Conservation (phyloP, 805 yeast genomes). For the Cyberlindnera euphorbiae region DNA sequence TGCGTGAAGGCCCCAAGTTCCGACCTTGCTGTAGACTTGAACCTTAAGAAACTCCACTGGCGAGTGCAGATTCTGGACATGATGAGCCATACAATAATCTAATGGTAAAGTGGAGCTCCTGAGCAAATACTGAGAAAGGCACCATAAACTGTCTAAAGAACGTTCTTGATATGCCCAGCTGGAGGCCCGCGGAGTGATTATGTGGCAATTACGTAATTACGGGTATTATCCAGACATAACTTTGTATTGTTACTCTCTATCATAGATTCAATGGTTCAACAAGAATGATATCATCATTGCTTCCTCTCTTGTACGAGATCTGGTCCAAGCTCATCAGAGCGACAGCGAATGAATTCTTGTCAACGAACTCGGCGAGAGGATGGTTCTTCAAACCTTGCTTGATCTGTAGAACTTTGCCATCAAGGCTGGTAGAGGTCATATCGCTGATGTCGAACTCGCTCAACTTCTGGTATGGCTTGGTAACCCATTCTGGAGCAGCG, state of each 20-base stretch:
- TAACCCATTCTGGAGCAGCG: conserved; percentile 18
- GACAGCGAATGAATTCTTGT: conserved; percentile 8
- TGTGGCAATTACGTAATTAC: background rate
- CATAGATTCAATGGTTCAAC: conserved; percentile 17
- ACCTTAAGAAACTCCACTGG: too few species aligned
- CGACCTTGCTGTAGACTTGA: background rate
- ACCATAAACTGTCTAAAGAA: too few species aligned
- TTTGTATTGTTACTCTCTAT: background rate
- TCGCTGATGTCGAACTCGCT: background rate
- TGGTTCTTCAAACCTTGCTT: conserved; percentile 4
- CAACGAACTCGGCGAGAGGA: conserved; percentile 6
- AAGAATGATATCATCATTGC: conserved; percentile 15
- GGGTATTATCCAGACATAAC: background rate
- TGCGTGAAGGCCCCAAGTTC: conserved; percentile 20
- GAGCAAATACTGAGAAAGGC: too few species aligned
- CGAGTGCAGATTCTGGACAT: too few species aligned
- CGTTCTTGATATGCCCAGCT: too few species aligned
- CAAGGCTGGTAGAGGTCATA: conserved; percentile 1
- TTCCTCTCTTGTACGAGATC: conserved; percentile 18
- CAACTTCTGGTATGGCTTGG: conserved; percentile 1
- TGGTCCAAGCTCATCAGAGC: conserved; percentile 14
- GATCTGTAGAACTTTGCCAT: conserved; percentile 5
- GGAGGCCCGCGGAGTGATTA: too few species aligned
- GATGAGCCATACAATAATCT: too few species aligned
- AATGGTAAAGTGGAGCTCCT: too few species aligned